Evolutionary conservation across 768 basidiomycete species (phyloP), one percentile per base, ranked within the genome.

Genomic region (Erythrobasidium yunnanense): DNA sequence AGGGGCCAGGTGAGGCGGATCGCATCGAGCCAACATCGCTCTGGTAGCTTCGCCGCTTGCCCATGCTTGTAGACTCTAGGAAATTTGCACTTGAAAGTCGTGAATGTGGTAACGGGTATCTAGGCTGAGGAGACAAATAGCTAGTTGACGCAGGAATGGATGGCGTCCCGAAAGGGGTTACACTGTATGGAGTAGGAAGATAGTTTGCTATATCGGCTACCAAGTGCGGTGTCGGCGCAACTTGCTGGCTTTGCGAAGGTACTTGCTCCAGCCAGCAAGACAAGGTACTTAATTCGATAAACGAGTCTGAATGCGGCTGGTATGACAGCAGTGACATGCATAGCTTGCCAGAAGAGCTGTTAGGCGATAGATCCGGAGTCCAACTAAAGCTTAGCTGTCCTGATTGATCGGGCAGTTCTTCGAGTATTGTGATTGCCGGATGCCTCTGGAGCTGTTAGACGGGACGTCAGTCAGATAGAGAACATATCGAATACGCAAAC

Each of bases 31-130:
- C n/a, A 11, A 35, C 29, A 27, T 63, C 60, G 49, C 47, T 63
- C 46, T 63, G 60, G 25, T 34, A 63, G 49, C 60, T 63, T 5
- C 29, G 33, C 20, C 60, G 42, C 47, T 63, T 63, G 25, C 30
- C 33, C 17, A 34, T 33, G 45, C 29, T 38, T 22, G 23, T 42
- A 42, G 38, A 11, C 38, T 42, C 38, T 11, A 42, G 38, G n/a
- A n/a, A n/a, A 11, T 42, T 11, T 11, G n/a, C 49, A 27, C 60
- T 63, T 4, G 60, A 4, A 4, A 46, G 60, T 15, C 49, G 32
- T 8, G 23, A 7, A 23, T 55, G 11, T 15, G 54, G 11, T 55
- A 32, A 55, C 34, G 25, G 54, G 27, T 58, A 58, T 7, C 27
- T 23, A 13, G 49, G 49, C 49, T 25, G 49, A 13, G 49, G 49